A percentile compares a stretch with the other conserved stretches of the same genome.
These are phyloP conservation scores for Citrullus amarus DNA, from an alignment of 306 rosid genomes.

Conservation along the genomic window DNA sequence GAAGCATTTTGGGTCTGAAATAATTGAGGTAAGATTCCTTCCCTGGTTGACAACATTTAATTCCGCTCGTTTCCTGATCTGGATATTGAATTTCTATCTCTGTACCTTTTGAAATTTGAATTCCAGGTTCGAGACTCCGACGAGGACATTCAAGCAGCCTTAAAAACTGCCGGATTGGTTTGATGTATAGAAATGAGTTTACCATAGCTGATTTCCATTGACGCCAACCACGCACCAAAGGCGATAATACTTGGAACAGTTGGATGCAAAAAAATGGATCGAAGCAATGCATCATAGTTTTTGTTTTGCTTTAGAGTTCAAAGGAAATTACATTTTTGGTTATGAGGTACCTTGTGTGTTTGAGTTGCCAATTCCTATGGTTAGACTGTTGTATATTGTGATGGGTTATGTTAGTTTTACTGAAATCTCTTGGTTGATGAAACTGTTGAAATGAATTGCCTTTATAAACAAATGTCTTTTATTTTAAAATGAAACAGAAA, in stretches of 20 bases:
- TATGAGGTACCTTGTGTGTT: not conserved
- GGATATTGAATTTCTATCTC: too few species aligned
- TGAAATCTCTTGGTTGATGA: not conserved
- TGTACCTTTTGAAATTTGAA: not conserved
- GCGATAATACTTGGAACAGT: too few species aligned
- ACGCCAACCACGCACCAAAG: not conserved
- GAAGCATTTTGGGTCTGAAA: constrained; percentile 27
- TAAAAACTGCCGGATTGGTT: constrained; percentile 48
- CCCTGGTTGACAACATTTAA: not conserved
- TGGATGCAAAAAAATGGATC: not conserved
- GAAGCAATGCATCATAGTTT: not conserved
- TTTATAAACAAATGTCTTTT: not conserved
- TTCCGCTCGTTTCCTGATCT: not conserved
- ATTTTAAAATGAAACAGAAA: not conserved
- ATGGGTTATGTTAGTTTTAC: not conserved
- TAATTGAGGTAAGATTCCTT: constrained; percentile 28
- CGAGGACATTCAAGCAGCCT: constrained; percentile 44
- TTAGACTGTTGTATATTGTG: not conserved
- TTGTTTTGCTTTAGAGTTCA: not conserved
- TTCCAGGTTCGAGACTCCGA: constrained; percentile 23
- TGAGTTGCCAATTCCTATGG: not conserved
- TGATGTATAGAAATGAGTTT: constrained; percentile 2
- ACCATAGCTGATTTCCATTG: not conserved
- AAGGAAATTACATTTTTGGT: not conserved
- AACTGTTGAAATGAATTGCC: not conserved